These are phyloP conservation scores for Neopestalotiopsis sp. DNA, from an alignment of 2,329 filamentous ascomycete species.

Conservation along the genomic window DNA sequence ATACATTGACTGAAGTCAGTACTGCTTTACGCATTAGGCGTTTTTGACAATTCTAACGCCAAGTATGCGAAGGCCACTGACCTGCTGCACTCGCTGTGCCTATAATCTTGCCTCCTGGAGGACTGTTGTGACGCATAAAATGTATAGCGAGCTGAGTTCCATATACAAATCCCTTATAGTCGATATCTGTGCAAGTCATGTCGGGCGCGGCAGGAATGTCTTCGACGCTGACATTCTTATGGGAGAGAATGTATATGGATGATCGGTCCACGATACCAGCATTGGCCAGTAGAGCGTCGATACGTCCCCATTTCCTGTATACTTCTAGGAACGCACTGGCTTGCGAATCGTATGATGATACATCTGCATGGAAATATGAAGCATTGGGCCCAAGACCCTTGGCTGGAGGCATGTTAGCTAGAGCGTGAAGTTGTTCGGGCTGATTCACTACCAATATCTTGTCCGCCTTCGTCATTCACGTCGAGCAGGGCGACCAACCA, in stretches of 20 bases:
- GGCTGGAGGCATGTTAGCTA: background rate
- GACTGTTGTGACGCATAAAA: slow-evolving; percentile 56
- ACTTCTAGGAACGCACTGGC: slow-evolving; percentile 46
- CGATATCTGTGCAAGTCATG: slow-evolving; percentile 50
- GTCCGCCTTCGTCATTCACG: slow-evolving; percentile 37
- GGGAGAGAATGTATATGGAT: slow-evolving; percentile 46
- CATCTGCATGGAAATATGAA: slow-evolving; percentile 49
- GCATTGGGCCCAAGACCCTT: slow-evolving; percentile 29
- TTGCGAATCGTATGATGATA: slow-evolving; percentile 51
- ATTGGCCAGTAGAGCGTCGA: slow-evolving; percentile 55
- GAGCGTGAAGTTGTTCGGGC: background rate
- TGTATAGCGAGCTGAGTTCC: slow-evolving; percentile 54
- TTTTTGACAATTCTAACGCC: background rate
- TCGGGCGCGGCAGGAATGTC: slow-evolving; percentile 49
- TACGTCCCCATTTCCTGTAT: slow-evolving; percentile 46
- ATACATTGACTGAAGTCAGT: background rate
- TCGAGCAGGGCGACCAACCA: slow-evolving; percentile 44
- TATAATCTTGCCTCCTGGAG: slow-evolving; percentile 48
- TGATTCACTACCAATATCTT: slow-evolving; percentile 36
- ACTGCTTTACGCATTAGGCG: background rate
- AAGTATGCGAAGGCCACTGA: background rate
- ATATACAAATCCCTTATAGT: slow-evolving; percentile 56
- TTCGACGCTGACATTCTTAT: slow-evolving; percentile 23
- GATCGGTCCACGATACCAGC: slow-evolving; percentile 53
- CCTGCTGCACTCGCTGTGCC: slow-evolving; percentile 43